Evolutionary conservation across 2,329 filamentous ascomycete genomes (phyloP), one percentile per base, ranked within the genome.

Genomic region (Monosporascus cannonballus): DNA sequence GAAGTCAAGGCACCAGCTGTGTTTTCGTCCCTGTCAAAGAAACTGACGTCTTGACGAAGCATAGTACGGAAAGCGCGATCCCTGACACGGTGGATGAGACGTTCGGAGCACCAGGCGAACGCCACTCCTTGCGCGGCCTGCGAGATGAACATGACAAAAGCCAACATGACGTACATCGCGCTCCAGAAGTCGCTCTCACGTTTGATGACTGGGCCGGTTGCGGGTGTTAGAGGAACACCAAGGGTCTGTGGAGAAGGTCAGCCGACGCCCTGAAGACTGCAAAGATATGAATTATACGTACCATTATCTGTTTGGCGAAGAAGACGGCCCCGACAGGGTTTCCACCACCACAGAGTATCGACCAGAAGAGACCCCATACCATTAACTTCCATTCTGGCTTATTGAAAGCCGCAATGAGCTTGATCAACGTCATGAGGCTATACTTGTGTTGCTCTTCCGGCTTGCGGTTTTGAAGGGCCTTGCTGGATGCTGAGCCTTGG

Each of bases 1-100:
- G 88, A 90, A 0, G 91, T 96, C 61, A 99, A 75, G 1, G 91
- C 87, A 59, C 94, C 94, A 6, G 90, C 86, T 6, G 88, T 91
- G 68, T 97, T 96, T 68, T 94, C 87, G 57, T 95, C 89, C 45
- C 78, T 79, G 69, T 97, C 94, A 62, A 96, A 99, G 70, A 92
- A 97, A 27, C 84, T 76, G 54, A 97, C 92, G 57, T 97, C 94
- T 70, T 97, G 93, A 58, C 92, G 88, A 49, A 97, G 82, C 75
- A 97, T 90, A 24, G 86, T 79, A 34, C 92, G 81, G 76, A 99
- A 96, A 6, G 91, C 88, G 53, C 77, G 78, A 68, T 94, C 85
- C 61, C 94, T 84, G 1, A 93, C 90, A 20, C 90, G 85, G 66
- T 90, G 89, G 51, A 96, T 81, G 24, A 97, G 80, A 41, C 84